Evolutionary conservation across 2,329 filamentous ascomycete genomes (phyloP).

Genomic region (Metarhizium rileyi): DNA sequence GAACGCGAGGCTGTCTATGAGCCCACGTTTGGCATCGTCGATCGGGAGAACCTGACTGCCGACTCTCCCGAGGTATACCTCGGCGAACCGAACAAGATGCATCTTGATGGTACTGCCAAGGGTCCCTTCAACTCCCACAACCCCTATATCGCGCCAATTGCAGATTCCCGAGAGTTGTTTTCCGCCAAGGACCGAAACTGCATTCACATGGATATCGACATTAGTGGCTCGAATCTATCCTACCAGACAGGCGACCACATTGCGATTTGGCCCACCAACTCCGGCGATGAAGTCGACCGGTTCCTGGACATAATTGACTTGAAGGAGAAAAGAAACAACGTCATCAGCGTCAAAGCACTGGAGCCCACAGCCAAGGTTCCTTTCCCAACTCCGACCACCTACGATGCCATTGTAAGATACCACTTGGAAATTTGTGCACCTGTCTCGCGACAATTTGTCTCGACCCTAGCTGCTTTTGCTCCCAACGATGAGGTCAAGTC

Average conservation of each 20-base stretch:
- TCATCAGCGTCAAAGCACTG: conserved; percentile 81
- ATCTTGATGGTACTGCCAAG: conserved; percentile 74
- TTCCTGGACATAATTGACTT: conserved; percentile 75
- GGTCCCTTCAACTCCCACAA: conserved; percentile 95
- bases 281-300: conserved; percentile 83
- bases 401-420: conserved; percentile 85
- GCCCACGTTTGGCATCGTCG: conserved; percentile 74
- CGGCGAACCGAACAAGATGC: conserved; percentile 92
- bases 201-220: conserved; percentile 89
- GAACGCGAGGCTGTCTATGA: conserved; percentile 96
- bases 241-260: conserved; percentile 98
- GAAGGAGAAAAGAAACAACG: conserved; percentile 63
- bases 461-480: conserved; percentile 78
- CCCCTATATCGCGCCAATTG: conserved; percentile 90
- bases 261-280: conserved; percentile 93
- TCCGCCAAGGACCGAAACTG: conserved; percentile 85
- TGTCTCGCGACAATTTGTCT: conserved; percentile 90
- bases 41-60: conserved; percentile 61
- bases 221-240: conserved; percentile 77
- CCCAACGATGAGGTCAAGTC: conserved; percentile 76
- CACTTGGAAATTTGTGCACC: conserved; percentile 95
- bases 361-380: conserved; percentile 96
- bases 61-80: conserved; percentile 81
- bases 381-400: conserved; percentile 94
- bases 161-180: conserved; percentile 86